Conservation (phyloP, 495 filamentous ascomycete genomes). For the Penicillium flavigenum region DNA sequence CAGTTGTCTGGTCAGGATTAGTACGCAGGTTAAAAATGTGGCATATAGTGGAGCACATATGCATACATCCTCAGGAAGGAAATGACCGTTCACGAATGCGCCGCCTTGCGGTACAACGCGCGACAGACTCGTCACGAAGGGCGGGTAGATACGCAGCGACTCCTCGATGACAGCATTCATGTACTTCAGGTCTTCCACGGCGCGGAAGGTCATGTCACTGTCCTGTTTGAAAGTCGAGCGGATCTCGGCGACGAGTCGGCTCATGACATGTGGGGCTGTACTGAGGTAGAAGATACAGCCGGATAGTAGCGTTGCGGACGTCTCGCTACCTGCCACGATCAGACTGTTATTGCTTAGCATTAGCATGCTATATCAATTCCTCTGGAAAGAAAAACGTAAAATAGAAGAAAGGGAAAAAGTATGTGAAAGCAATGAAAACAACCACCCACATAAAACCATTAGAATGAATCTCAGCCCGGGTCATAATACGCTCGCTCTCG, state of each 20-base stretch:
- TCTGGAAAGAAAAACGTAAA: background rate
- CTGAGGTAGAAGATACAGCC: slow-evolving; percentile 54
- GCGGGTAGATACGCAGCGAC: slow-evolving; percentile 45
- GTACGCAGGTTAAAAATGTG: background rate
- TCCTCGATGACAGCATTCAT: slow-evolving; percentile 45
- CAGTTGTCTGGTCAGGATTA: slow-evolving; percentile 25
- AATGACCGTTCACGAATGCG: slow-evolving; percentile 30
- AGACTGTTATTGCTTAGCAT: slow-evolving; percentile 16
- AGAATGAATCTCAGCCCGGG: slow-evolving; percentile 29
- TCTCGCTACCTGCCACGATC: slow-evolving; percentile 55
- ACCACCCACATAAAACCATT: slow-evolving; percentile 29
- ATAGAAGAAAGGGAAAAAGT: background rate
- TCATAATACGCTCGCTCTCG: slow-evolving; percentile 24
- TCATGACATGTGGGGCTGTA: slow-evolving; percentile 38
- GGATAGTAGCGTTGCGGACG: slow-evolving; percentile 52
- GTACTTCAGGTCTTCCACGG: slow-evolving; percentile 32
- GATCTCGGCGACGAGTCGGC: slow-evolving; percentile 43
- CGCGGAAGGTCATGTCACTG: slow-evolving; percentile 47
- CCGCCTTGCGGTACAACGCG: slow-evolving; percentile 35
- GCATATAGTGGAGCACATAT: background rate
- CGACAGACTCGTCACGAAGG: slow-evolving; percentile 28
- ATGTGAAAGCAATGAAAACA: background rate
- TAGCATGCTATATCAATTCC: background rate
- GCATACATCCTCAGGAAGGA: slow-evolving; percentile 32
- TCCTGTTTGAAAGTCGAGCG: slow-evolving; percentile 38